phyloP scores from a whole-genome alignment of 805 yeast species.

The Starmerella sp. region DNA sequence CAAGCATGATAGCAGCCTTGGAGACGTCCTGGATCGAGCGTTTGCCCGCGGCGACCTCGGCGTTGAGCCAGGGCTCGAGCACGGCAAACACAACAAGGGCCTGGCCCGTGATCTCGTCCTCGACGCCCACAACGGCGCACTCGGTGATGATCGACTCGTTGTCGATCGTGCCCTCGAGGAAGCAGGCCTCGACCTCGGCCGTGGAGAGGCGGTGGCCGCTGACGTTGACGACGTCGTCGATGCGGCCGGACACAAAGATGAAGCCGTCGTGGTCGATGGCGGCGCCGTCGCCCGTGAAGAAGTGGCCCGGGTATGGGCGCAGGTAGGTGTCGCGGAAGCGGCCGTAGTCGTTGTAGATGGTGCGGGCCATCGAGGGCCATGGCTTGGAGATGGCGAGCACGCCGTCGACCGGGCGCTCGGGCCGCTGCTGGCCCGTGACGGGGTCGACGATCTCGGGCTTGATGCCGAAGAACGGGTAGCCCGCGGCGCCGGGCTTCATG shows the following conservation, averaged over 20 bases:
- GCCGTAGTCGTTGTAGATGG: conserved; percentile 79
- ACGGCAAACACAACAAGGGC: conserved; percentile 88
- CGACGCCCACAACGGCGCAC: conserved; percentile 91
- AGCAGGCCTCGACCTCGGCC: conserved; percentile 90
- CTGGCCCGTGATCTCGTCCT: conserved; percentile 94
- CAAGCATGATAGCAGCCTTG: conserved; percentile 71
- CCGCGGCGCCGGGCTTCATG: conserved; percentile 94
- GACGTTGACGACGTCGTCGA: conserved; percentile 96
- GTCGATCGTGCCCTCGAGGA: conserved; percentile 35
- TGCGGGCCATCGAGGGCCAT: conserved; percentile 99
- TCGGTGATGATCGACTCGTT: conserved; percentile 77
- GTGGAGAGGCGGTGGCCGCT: conserved; percentile 97
- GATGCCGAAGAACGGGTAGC: conserved; percentile 92
- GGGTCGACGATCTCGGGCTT: conserved; percentile 89
- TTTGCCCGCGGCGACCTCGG: conserved; percentile 32
- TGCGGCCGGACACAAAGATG: conserved; percentile 97
- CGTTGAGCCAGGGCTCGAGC: conserved; percentile 46
- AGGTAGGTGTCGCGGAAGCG: conserved; percentile 86
- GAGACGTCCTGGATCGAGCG: conserved; percentile 33
- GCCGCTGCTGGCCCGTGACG: conserved; percentile 71
- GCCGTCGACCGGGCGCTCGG: conserved; percentile 89
- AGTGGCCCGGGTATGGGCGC: conserved; percentile 83
- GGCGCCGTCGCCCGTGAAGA: conserved; percentile 98
- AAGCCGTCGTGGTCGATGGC: conserved; percentile 94
- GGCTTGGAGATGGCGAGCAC: conserved; percentile 79